phyloP scores from a whole-genome alignment of 2,329 filamentous ascomycete genomes.

The Colletotrichum aenigma region DNA sequence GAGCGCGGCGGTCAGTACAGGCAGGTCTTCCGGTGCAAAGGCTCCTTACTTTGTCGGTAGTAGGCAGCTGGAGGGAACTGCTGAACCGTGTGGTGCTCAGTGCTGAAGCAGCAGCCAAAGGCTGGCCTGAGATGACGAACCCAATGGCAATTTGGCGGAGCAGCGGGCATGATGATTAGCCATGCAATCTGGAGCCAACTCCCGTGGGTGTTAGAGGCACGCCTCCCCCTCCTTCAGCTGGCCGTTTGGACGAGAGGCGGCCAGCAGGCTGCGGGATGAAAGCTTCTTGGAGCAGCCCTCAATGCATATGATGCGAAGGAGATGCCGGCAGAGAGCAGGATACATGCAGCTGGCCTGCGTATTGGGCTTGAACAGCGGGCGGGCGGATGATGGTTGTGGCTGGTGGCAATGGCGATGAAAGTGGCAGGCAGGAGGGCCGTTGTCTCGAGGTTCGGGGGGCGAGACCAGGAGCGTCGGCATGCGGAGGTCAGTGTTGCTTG shows the following conservation, averaged over 20 bases:
- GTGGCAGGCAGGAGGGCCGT: neutral
- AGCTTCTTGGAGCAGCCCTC: neutral
- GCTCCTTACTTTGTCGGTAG: neutral
- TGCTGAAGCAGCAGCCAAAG: neutral
- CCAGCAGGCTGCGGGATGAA: neutral
- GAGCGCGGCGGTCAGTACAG: neutral
- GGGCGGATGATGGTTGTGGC: neutral
- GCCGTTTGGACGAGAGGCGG: neutral
- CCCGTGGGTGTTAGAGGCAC: neutral
- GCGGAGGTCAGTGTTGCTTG: neutral
- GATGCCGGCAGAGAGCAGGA: neutral
- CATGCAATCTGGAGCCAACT: conserved; percentile 5
- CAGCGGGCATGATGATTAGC: neutral
- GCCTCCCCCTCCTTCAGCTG: neutral
- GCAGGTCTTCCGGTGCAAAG: neutral
- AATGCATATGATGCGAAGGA: neutral
- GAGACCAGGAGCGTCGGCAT: neutral
- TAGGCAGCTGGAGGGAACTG: neutral
- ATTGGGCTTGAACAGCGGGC: neutral
- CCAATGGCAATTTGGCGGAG: neutral
- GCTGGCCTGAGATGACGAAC: neutral
- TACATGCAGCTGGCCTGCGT: neutral
- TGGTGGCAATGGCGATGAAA: neutral
- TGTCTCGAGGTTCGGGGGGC: neutral
- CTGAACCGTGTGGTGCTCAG: conserved; percentile 12